A percentile compares a stretch with the other conserved stretches of the same genome.
phyloP scores from a whole-genome alignment of 768 basidiomycete genomes.

The Mycena pura region DNA sequence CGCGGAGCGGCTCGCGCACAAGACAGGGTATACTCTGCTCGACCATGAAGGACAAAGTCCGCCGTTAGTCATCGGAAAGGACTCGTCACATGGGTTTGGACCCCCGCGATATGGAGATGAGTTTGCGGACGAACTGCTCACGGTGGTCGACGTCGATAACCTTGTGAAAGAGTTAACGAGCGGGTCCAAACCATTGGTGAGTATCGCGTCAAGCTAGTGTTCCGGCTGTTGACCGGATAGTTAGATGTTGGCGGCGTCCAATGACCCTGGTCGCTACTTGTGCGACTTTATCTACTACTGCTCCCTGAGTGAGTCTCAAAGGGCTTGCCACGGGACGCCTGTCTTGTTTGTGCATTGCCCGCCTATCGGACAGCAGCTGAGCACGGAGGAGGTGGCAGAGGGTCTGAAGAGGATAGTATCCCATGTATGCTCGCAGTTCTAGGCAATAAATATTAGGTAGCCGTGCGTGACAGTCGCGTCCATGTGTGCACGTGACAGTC shows the following conservation, averaged over 20 bases:
- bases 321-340: slow-evolving; percentile 50
- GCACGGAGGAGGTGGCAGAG: slow-evolving; percentile 1
- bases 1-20: slow-evolving; percentile 24
- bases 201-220: no score
- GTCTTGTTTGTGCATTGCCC: slow-evolving; percentile 79
- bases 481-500: no score
- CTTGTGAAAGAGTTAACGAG: slow-evolving; percentile 20
- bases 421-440: background rate
- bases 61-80: slow-evolving; percentile 11
- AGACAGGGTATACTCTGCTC: slow-evolving; percentile 23
- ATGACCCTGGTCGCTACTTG: slow-evolving; percentile 79
- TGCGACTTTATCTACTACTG: slow-evolving; percentile 83
- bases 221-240: no score
- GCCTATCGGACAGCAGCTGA: slow-evolving; percentile 59
- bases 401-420: background rate
- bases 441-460: no score
- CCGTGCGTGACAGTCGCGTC: no score
- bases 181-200: slow-evolving; percentile 16
- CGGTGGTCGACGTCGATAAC: slow-evolving; percentile 16
- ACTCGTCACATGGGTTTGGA: slow-evolving; percentile 18
- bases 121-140: slow-evolving; percentile 24
- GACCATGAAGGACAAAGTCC: slow-evolving; percentile 21
- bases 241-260: slow-evolving; percentile 52
- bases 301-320: slow-evolving; percentile 72
- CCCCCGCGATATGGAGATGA: slow-evolving; percentile 18